Evolutionary conservation across 2,329 filamentous ascomycete genomes (phyloP), one percentile per base, ranked within the genome.

Genomic region (Calonectria honghensis): DNA sequence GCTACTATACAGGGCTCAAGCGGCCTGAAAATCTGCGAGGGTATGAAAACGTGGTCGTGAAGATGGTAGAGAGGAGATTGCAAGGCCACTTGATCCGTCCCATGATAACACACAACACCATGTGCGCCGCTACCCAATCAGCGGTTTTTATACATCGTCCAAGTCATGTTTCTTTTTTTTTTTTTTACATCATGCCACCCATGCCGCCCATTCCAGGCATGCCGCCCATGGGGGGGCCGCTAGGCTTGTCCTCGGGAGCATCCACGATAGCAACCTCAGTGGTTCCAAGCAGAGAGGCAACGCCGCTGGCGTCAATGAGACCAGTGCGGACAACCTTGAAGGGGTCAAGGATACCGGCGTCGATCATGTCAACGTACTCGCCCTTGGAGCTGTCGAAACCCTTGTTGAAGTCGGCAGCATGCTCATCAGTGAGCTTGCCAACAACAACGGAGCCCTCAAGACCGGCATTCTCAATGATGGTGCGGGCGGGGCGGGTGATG

Each of bases 291-390:
- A 99, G 93, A 69, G 96, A 98, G 69, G 97, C 97, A 82, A 99
- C 97, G 88, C 97, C 97, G 84, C 94, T 96, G 81, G 97, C 97
- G 83, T 99, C 97, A 83, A 96, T 92, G 74, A 99, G 93, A 83
- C 95, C 96, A 77, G 97, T 99, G 83, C 97, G 96, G 84, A 99
- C 97, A 81, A 99, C 97, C 94, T 99, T 99, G 91, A 99, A 94
- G 79, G 97, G 97, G 86, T 99, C 97, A 75, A 99, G 94, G 86
- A 99, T 99, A 94, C 97, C 97, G 80, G 95, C 92, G 77, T 91
- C 86, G 84, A 99, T 98, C 97, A 99, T 98, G 90, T 99, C 96
- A 80, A 98, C 96, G 88, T 98, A 99, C 90, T 98, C 95, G 87
- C 96, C 96, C 91, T 96, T 98, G 85, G 95, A 89, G 88, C 94